A percentile compares a stretch with the other conserved stretches of the same genome.
Conservation (phyloP, 306 rosid genomes). For the Purshia tridentata region DNA sequence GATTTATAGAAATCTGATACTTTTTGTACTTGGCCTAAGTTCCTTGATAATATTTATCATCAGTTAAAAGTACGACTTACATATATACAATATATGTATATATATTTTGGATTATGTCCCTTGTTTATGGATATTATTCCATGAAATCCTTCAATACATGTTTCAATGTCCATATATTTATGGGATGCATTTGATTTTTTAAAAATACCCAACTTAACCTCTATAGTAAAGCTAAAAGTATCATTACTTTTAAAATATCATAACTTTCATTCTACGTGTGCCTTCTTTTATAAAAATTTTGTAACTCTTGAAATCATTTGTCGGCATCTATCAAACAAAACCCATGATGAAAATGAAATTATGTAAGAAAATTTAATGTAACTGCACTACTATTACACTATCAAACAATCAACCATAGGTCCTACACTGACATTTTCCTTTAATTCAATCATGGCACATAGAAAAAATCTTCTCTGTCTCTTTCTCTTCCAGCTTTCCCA, state of each 20-base stretch:
- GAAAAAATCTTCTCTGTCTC: not conserved
- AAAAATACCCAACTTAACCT: not conserved
- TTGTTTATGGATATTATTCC: not conserved
- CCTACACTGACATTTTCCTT: too few relatives aligned
- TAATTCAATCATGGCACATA: not conserved
- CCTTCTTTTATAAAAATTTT: too few relatives aligned
- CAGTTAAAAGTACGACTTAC: too few relatives aligned
- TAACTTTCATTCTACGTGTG: not conserved
- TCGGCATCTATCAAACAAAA: not conserved
- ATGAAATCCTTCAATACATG: not conserved
- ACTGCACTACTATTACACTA: too few relatives aligned
- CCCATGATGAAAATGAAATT: not conserved
- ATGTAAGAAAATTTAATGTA: not conserved
- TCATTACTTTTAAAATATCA: not conserved
- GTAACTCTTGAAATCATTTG: too few relatives aligned
- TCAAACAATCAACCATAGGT: too few relatives aligned
- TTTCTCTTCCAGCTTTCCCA: not conserved
- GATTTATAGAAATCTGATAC: not conserved
- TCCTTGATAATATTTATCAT: not conserved
- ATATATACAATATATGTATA: not conserved
- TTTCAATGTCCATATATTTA: not conserved
- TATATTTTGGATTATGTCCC: not conserved
- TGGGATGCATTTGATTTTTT: not conserved
- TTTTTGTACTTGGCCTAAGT: not conserved
- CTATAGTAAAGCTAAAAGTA: too few relatives aligned